A percentile compares a stretch with the other conserved stretches of the same genome.
These are phyloP conservation scores for Peronospora belbahrii DNA, from an alignment of 352 stramenopile species.

Conservation along the genomic window DNA sequence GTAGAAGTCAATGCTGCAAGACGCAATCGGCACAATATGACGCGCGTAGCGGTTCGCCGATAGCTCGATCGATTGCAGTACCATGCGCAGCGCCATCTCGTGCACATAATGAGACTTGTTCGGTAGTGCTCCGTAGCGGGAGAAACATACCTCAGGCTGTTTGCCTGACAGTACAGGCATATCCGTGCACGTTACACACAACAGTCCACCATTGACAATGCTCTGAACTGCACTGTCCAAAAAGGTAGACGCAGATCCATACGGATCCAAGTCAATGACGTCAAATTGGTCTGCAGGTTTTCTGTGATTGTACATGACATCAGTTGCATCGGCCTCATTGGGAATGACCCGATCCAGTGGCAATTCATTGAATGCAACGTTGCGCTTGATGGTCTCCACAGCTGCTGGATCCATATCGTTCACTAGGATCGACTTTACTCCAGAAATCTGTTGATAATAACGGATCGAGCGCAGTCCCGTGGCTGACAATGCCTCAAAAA, in stretches of 20 bases:
- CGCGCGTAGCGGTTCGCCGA: constrained; percentile 93
- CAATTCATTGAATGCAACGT: constrained; percentile 89
- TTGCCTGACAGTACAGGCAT: constrained; percentile 91
- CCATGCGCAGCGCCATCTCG: constrained; percentile 83
- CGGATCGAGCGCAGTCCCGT: constrained; percentile 97
- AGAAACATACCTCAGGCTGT: constrained; percentile 86
- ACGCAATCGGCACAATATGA: constrained; percentile 95
- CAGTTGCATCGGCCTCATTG: constrained; percentile 78
- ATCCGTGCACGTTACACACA: constrained; percentile 99
- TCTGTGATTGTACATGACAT: constrained; percentile 85
- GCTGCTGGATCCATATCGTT: constrained; percentile 98
- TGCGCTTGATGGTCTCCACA: constrained; percentile 92
- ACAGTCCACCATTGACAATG: constrained; percentile 91
- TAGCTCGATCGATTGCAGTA: constrained; percentile 94
- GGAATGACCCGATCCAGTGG: constrained; percentile 76
- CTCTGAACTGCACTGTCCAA: constrained; percentile 94
- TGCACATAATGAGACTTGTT: constrained; percentile 87
- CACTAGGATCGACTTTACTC: constrained; percentile 94
- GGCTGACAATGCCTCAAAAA: constrained; percentile 97
- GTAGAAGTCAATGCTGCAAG: constrained; percentile 99
- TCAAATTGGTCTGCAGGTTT: constrained; percentile 93
- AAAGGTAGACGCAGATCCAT: constrained; percentile 97
- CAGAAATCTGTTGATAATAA: constrained; percentile 98
- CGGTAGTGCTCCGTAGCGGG: constrained; percentile 71
- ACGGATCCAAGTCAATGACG: constrained; percentile 99